phyloP scores from a whole-genome alignment of 805 yeast species.

The Ogataea glucozyma region DNA sequence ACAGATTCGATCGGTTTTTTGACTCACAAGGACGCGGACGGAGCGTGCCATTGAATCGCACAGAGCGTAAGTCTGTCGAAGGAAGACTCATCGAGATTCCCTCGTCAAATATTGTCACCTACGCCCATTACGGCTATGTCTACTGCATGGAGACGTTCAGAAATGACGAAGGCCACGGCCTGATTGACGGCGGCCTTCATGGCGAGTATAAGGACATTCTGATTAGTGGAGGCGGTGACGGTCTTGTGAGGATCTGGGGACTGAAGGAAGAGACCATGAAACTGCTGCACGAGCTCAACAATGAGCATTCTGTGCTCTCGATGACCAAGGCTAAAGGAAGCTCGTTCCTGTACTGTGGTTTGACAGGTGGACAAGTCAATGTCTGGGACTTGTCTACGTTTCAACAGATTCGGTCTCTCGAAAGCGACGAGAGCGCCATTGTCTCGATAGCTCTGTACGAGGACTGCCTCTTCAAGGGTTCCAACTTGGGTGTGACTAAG shows the following conservation, averaged over 20 bases:
- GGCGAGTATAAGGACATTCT: constrained; percentile 41
- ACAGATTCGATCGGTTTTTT: constrained; percentile 79
- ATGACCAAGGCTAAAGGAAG: constrained; percentile 58
- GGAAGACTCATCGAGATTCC: constrained; percentile 64
- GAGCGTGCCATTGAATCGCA: constrained; percentile 16
- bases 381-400: constrained; percentile 86
- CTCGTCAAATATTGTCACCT: constrained; percentile 60
- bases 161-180: constrained; percentile 22
- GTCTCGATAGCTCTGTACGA: constrained; percentile 58
- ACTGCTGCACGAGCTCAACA: constrained; percentile 47
- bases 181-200: constrained; percentile 28
- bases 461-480: constrained; percentile 64
- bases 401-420: constrained; percentile 57
- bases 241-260: constrained; percentile 80
- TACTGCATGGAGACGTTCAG: constrained; percentile 57
- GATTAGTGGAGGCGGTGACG: constrained; percentile 89
- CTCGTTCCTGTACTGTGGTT: constrained; percentile 80
- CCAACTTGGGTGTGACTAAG: constrained; percentile 50
- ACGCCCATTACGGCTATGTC: constrained; percentile 91
- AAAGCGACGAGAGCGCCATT: constrained; percentile 49
- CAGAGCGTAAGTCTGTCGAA: constrained; percentile 23
- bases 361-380: constrained; percentile 70
- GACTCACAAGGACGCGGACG: constrained; percentile 83
- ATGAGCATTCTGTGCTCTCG: constrained; percentile 71
- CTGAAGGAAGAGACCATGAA: constrained; percentile 30